Conservation (phyloP, 2,329 filamentous ascomycete genomes). For the Rhytidhysteron rufulum region DNA sequence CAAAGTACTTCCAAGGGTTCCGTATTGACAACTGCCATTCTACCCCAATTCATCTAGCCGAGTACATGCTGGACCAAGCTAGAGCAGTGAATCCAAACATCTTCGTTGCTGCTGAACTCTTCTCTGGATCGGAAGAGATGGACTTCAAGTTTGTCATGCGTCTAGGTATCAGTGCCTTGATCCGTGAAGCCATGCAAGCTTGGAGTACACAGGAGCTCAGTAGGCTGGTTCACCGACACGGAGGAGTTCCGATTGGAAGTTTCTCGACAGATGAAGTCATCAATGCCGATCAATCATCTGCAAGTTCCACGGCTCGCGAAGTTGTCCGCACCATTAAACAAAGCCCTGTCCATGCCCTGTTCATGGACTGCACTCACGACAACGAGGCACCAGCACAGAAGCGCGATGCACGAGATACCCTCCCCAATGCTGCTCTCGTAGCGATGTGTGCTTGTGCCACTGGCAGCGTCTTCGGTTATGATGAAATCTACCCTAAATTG, state of each 20-base stretch:
- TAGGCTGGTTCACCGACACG: constrained; percentile 87
- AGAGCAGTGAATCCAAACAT: constrained; percentile 80
- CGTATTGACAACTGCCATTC: constrained; percentile 98
- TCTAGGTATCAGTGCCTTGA: constrained; percentile 84
- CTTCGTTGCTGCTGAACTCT: constrained; percentile 91
- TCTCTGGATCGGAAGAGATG: constrained; percentile 91
- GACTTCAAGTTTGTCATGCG: constrained; percentile 95
- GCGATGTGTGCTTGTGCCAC: constrained; percentile 94
- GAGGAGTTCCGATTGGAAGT: constrained; percentile 90
- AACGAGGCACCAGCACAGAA: constrained; percentile 96
- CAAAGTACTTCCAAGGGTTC: constrained; percentile 92
- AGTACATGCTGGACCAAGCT: constrained; percentile 93
- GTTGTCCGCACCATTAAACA: constrained; percentile 77
- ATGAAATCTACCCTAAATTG: constrained; percentile 89
- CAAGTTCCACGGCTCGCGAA: constrained; percentile 45
- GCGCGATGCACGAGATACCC: constrained; percentile 85
- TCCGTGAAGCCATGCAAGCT: constrained; percentile 96
- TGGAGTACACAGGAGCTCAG: constrained; percentile 95
- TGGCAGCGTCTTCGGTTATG: constrained; percentile 96
- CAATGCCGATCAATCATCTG: constrained; percentile 49
- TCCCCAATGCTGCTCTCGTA: constrained; percentile 90
- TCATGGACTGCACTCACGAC: constrained; percentile 99
- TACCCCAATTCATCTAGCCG: constrained; percentile 88
- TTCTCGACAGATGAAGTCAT: constrained; percentile 90
- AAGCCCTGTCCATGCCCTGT: constrained; percentile 86